phyloP scores from a whole-genome alignment of 202 grass and related monocot species.

The Eragrostis tef region DNA sequence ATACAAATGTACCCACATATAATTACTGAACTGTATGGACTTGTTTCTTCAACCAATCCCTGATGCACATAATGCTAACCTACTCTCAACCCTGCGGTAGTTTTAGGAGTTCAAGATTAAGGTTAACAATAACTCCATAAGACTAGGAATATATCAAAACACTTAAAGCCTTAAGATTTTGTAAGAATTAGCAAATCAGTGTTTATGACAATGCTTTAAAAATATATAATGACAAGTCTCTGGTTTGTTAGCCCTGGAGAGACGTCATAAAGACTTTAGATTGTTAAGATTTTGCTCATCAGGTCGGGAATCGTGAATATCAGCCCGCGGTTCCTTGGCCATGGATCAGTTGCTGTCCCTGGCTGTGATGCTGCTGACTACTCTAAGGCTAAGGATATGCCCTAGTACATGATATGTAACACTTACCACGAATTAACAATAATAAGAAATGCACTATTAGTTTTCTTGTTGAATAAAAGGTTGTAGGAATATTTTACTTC shows the following conservation, averaged over 20 bases:
- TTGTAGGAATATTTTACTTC: not conserved
- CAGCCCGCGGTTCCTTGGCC: not conserved
- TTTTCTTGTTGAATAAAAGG: constrained; percentile 12
- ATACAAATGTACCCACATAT: not conserved
- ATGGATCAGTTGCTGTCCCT: not conserved
- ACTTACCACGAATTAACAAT: not conserved
- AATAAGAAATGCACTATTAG: not conserved
- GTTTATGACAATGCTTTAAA: not conserved
- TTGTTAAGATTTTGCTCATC: constrained; percentile 8
- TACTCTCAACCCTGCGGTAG: not conserved
- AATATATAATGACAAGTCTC: not conserved
- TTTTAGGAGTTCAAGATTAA: constrained; percentile 25
- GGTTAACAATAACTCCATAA: not conserved
- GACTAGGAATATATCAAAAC: not conserved
- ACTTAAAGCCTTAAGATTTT: not conserved
- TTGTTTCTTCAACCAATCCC: not conserved
- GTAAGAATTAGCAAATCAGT: not conserved
- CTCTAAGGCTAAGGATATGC: constrained; percentile 2
- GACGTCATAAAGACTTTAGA: not conserved
- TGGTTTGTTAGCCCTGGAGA: not conserved
- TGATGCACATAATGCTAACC: not conserved
- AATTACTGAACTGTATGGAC: not conserved
- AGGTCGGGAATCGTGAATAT: not conserved
- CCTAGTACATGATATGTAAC: not conserved
- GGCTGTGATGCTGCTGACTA: not conserved